Base-by-base conservation (phyloP, 768 basidiomycete species). In the Auriscalpium vulgare region DNA sequence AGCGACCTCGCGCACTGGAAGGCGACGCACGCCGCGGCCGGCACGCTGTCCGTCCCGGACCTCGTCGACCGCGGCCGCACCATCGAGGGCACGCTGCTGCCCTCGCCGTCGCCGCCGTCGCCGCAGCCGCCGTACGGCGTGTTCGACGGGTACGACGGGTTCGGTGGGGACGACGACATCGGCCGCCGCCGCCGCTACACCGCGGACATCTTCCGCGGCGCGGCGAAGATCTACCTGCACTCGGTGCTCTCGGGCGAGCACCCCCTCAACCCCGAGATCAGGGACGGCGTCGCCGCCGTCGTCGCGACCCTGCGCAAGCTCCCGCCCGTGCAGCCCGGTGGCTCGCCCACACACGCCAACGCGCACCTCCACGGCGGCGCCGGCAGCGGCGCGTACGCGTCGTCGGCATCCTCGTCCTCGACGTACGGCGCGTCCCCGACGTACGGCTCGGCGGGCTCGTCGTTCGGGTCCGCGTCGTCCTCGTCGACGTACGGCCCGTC, bases 241-340 rank as follows among this genome's bases (percentile, higher is more conserved):
- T 79, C 85, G 14, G 85, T 92, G 60, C 75, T 91, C 47, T 88
- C 87, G 38, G 88, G 87, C 6, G 83, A 87, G 67, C 74, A 74
- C 60, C 88, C 90, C 0, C 71, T 75, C 17, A 84, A 84, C 36
- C 74, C 73, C 3, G 87, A 91, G 63, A 85, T 91, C 63, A 67
- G 69, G 17, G 67, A 72, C 3, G 76, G 75, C 14, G 80, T 89
- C 34, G 55, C 73, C 16, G 78, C 84, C 19, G 80, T 80, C 46
- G 75, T 87, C 66, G 57, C 63, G 4, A 74, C 77, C 57, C 71
- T 86, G 55, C 67, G 59, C 62, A 29, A 29, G 29, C 29, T 29
- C 29, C 29, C 29, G 29, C 29, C 29, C 29, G 29, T 29, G 29
- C 29, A 2, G 5, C 4, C 29, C 29, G 29, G 29, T 4, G 29